Percentiles rank a stretch among this genome's conserved stretches.
phyloP scores from a whole-genome alignment of 1,284 basidiomycete species.

The Malassezia slooffiae region DNA sequence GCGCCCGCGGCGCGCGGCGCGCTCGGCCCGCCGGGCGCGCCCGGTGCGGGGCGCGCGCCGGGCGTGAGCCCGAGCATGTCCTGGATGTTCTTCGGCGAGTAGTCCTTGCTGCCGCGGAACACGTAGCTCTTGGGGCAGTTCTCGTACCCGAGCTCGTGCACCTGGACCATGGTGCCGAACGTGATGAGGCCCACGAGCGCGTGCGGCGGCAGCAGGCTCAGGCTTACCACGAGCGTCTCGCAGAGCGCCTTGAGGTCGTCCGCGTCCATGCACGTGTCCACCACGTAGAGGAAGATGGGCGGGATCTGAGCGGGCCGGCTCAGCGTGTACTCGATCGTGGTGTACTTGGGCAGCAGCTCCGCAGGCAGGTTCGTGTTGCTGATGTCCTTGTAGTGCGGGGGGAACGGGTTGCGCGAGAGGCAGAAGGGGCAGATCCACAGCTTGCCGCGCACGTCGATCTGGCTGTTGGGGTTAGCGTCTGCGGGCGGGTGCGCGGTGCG shows the following conservation, averaged over 20 bases:
- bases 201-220: constrained; percentile 82
- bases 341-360: constrained; percentile 93
- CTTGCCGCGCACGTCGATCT: constrained; percentile 95
- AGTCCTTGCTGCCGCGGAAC: constrained; percentile 98
- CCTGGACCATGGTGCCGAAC: constrained; percentile 95
- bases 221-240: constrained; percentile 81
- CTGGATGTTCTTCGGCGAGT: constrained; percentile 88
- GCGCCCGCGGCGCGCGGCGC: constrained; percentile 55
- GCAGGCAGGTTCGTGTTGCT: constrained; percentile 91
- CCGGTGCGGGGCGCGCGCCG: constrained; percentile 46
- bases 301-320: constrained; percentile 80
- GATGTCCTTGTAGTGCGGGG: constrained; percentile 97
- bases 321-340: constrained; percentile 97
- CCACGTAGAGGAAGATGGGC: constrained; percentile 90
- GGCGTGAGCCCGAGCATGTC: constrained; percentile 88
- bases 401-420: constrained; percentile 88
- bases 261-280: constrained; percentile 93
- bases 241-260: constrained; percentile 89
- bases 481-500: no score
- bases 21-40: constrained; percentile 48
- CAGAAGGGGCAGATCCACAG: constrained; percentile 99
- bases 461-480: constrained; percentile 52
- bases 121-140: constrained; percentile 97
- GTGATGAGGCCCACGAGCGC: constrained; percentile 92
- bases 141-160: constrained; percentile 92